Conservation (phyloP, 371 early-diverging fungal species). For the Mortierella sp. region DNA sequence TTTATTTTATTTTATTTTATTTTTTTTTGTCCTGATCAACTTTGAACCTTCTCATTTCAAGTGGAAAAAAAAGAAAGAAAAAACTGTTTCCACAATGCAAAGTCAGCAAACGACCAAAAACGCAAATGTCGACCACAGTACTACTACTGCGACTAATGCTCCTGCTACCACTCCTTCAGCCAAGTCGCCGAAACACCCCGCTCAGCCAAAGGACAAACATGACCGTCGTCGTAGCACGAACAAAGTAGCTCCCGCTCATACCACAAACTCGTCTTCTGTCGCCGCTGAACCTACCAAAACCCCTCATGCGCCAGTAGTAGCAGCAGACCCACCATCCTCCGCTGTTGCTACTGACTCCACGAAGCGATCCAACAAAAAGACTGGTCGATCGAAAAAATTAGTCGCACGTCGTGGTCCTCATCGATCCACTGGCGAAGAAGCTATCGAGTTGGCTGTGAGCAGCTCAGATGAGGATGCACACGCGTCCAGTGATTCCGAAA, state of each 20-base stretch:
- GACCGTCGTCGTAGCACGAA: slow-evolving; percentile 20
- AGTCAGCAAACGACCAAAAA: slow-evolving; percentile 20
- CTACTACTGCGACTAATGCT: not conserved
- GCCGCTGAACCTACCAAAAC: not conserved
- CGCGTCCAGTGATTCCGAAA: slow-evolving; percentile 36
- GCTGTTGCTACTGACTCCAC: not conserved
- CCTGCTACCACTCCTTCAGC: not conserved
- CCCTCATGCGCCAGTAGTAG: not conserved
- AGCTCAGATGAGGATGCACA: slow-evolving; percentile 52
- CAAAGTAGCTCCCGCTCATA: slow-evolving; percentile 9
- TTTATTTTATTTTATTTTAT: slow-evolving; percentile 3
- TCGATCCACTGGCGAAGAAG: slow-evolving; percentile 43
- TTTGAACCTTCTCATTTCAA: not conserved
- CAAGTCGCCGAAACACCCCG: slow-evolving; percentile 8
- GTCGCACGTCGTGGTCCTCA: slow-evolving; percentile 47
- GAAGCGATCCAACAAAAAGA: slow-evolving; percentile 31
- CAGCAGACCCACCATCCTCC: not conserved
- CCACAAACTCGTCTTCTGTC: not conserved
- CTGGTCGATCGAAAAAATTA: slow-evolving; percentile 39
- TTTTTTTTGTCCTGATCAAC: slow-evolving; percentile 3
- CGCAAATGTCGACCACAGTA: slow-evolving; percentile 12
- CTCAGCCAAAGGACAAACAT: slow-evolving; percentile 11
- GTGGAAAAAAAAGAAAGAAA: slow-evolving; percentile 16
- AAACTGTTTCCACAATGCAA: slow-evolving; percentile 8
- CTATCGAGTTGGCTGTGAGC: slow-evolving; percentile 39